Evolutionary conservation across 495 filamentous ascomycete genomes (phyloP), one percentile per base, ranked within the genome.

Genomic region (Penicillium desertorum): DNA sequence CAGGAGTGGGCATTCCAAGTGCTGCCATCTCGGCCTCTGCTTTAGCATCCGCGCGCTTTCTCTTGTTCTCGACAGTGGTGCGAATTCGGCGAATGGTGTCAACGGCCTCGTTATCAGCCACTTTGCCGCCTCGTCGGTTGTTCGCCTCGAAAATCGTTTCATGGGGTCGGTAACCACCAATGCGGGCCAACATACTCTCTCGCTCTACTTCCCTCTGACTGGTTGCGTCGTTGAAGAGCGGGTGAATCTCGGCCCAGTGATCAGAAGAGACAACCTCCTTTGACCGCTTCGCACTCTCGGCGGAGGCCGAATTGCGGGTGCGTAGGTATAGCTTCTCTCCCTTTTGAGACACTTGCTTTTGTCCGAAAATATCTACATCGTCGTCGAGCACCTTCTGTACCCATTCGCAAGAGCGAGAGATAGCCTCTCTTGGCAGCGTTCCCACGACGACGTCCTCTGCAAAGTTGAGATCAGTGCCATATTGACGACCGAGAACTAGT

Each of bases 111-210:
- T 78, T 75, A 44, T 62, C 67, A 32, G 65, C 71, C 27, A 75
- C 81, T 45, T 81, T 79, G 23, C 80, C 80, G 57, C 79, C 82
- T 16, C 88, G 84, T 56, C 84, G 79, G 54, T 87, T 86, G 3
- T 91, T 88, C 58, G 96, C 86, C 68, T 99, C 94, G 64, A 99
- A 98, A 22, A 99, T 86, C 0, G 94, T 96, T 66, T 99, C 95
- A 48, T 85, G 80, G 1, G 94, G 94, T 62, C 91, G 82, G 75
- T 92, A 97, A 2, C 85, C 85, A 61, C 89, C 89, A 46, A 99
- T 87, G 27, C 85, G 84, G 39, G 88, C 87, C 4, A 99, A 79
- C 86, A 99, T 93, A 51, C 85, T 85, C 37, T 90, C 86, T 7
- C 93, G 83, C 58, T 88, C 87, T 23, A 81, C 77, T 62, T 93